Percentiles rank a stretch among this genome's conserved stretches.
These are phyloP conservation scores for Symbiotaphrina buchneri DNA, from an alignment of 495 filamentous ascomycete genomes.

Conservation along the genomic window DNA sequence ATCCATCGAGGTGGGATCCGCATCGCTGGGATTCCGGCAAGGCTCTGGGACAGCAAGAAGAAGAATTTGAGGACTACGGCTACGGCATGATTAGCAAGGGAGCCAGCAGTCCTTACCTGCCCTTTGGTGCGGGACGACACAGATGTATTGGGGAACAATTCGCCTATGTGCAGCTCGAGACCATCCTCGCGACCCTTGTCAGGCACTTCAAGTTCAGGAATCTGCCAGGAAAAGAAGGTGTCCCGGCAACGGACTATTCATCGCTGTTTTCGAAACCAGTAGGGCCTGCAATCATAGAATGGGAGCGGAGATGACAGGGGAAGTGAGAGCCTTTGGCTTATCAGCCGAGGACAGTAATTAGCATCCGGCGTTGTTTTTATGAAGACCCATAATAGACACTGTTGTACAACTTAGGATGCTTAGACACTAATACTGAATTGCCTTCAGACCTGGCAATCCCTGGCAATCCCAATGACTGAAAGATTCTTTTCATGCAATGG, in stretches of 20 bases:
- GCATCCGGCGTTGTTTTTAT: too few relatives aligned
- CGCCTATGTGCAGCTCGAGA: constrained; percentile 75
- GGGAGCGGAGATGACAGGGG: not conserved
- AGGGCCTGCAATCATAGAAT: not conserved
- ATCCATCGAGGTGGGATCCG: constrained; percentile 66
- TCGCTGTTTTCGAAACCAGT: constrained; percentile 28
- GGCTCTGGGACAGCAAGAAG: constrained; percentile 18
- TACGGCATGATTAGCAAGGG: constrained; percentile 88
- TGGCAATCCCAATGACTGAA: too few relatives aligned
- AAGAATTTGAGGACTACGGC: constrained; percentile 56
- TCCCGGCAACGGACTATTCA: constrained; percentile 72
- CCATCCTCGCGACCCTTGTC: constrained; percentile 62
- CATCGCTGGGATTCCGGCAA: constrained; percentile 50
- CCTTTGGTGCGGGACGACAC: constrained; percentile 86
- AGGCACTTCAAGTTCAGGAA: constrained; percentile 55
- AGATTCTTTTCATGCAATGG: too few relatives aligned
- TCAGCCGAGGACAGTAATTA: too few relatives aligned
- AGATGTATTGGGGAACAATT: constrained; percentile 96
- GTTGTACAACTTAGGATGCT: too few relatives aligned
- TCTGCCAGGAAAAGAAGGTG: constrained; percentile 36
- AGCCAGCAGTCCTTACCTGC: constrained; percentile 66
- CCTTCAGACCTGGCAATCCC: too few relatives aligned
- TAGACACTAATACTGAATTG: too few relatives aligned
- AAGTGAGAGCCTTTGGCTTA: too few relatives aligned
- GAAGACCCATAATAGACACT: too few relatives aligned